Evolutionary conservation across 2,329 filamentous ascomycete genomes (phyloP).

Genomic region (Neoascochyta sp.): DNA sequence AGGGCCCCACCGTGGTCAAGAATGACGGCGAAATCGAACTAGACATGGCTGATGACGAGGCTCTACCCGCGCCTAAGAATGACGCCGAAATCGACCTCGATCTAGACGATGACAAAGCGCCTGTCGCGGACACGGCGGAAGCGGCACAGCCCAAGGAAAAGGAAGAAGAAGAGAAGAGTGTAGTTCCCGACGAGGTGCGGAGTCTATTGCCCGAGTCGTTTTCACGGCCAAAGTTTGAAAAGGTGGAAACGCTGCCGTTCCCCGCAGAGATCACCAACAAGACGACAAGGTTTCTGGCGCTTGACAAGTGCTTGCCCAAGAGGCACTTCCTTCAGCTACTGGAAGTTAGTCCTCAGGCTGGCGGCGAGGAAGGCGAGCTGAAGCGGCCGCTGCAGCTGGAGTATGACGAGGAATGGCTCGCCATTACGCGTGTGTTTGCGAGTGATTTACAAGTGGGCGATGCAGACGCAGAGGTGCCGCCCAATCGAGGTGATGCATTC

Average conservation of each 20-base stretch:
- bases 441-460: slow-evolving; percentile 56
- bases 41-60: slow-evolving; percentile 54
- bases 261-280: slow-evolving; percentile 73
- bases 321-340: slow-evolving; percentile 79
- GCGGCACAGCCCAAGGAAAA: slow-evolving; percentile 5
- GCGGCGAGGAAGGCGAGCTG: slow-evolving; percentile 20
- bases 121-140: slow-evolving; percentile 6
- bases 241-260: slow-evolving; percentile 48
- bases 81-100: slow-evolving; percentile 42
- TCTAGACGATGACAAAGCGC: slow-evolving; percentile 35
- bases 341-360: slow-evolving; percentile 41
- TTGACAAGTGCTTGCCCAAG: slow-evolving; percentile 84
- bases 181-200: slow-evolving; percentile 62
- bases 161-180: slow-evolving; percentile 11
- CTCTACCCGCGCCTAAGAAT: slow-evolving; percentile 21
- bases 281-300: slow-evolving; percentile 75
- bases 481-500: slow-evolving; percentile 63
- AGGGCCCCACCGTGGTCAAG: slow-evolving; percentile 21
- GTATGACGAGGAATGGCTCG: slow-evolving; percentile 94
- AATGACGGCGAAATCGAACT: slow-evolving; percentile 59
- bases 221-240: slow-evolving; percentile 31
- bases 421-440: slow-evolving; percentile 82
- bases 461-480: slow-evolving; percentile 50
- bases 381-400: slow-evolving; percentile 57
- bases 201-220: slow-evolving; percentile 76